A percentile compares a stretch with the other conserved stretches of the same genome.
Conservation (phyloP, 148 eudicot genomes). For the Fagopyrum tataricum region DNA sequence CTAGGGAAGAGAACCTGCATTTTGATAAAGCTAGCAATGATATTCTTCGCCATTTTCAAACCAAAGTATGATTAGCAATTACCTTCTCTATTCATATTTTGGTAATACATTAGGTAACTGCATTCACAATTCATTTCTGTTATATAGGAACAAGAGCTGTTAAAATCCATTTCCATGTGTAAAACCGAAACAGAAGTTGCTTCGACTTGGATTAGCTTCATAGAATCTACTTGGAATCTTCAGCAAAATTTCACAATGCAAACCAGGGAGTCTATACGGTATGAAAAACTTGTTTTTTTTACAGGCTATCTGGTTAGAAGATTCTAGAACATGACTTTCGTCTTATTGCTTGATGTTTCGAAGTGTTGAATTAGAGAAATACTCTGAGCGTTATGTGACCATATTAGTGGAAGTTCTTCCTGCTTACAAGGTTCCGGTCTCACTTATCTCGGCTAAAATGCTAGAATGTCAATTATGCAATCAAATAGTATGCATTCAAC, state of each 20-base stretch:
- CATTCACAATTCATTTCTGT: background rate
- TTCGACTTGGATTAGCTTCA: constrained; percentile 29
- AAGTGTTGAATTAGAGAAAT: constrained; percentile 51
- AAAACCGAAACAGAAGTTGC: constrained; percentile 34
- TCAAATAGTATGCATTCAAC: background rate
- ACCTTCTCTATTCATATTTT: background rate
- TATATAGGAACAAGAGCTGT: constrained; percentile 39
- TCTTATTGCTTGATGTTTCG: background rate
- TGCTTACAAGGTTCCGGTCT: constrained; percentile 41
- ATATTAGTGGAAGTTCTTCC: constrained; percentile 34
- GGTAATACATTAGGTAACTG: background rate
- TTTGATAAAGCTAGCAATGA: constrained; percentile 40
- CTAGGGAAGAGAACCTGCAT: constrained; percentile 41
- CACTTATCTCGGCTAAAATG: background rate
- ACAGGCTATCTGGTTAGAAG: background rate
- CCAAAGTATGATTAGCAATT: constrained; percentile 21
- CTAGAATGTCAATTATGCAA: background rate
- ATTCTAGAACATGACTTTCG: background rate
- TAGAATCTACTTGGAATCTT: constrained; percentile 32
- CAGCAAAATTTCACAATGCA: constrained; percentile 28
- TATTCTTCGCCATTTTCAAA: constrained; percentile 28
- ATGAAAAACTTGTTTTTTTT: constrained; percentile 12
- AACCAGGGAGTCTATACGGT: constrained; percentile 31
- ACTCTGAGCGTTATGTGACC: constrained; percentile 30
- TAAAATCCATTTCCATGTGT: constrained; percentile 28